phyloP scores from a whole-genome alignment of 1,139 yeast genomes.

The Candida sp. region DNA sequence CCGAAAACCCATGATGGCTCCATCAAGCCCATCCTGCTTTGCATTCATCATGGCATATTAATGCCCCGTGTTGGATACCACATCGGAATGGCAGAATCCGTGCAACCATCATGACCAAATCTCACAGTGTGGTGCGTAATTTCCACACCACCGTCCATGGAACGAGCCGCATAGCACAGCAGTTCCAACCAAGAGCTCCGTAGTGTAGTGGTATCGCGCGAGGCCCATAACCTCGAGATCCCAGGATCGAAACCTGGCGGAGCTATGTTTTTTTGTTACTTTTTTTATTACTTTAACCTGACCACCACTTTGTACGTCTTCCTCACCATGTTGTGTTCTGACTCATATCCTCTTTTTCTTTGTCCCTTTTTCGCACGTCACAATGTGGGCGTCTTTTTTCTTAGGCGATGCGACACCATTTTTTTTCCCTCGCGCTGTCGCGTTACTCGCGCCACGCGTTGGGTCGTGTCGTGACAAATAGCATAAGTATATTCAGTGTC shows the following conservation, averaged over 20 bases:
- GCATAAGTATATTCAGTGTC: neutral
- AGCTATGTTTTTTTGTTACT: neutral
- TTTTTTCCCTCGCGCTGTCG: neutral
- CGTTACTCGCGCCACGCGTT: neutral
- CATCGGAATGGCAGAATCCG: too few species aligned
- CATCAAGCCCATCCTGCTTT: too few species aligned
- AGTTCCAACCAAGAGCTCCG: neutral
- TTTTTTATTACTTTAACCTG: neutral
- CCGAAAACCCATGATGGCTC: too few species aligned
- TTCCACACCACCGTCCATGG: neutral
- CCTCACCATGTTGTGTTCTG: neutral
- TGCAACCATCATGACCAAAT: too few species aligned
- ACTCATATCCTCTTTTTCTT: neutral
- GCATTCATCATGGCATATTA: too few species aligned
- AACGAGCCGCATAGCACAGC: neutral
- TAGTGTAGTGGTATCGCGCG: slow-evolving; percentile 5
- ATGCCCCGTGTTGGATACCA: too few species aligned
- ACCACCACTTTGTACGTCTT: neutral
- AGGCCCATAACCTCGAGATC: slow-evolving; percentile 5
- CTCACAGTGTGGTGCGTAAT: neutral
- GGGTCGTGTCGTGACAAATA: neutral
- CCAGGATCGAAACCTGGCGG: slow-evolving; percentile 5
- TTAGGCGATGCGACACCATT: too few species aligned
- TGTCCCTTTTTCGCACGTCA: too few species aligned
- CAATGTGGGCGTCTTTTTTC: too few species aligned